Base-by-base conservation (phyloP, 148 eudicot species). In the Camellia granthamiana region DNA sequence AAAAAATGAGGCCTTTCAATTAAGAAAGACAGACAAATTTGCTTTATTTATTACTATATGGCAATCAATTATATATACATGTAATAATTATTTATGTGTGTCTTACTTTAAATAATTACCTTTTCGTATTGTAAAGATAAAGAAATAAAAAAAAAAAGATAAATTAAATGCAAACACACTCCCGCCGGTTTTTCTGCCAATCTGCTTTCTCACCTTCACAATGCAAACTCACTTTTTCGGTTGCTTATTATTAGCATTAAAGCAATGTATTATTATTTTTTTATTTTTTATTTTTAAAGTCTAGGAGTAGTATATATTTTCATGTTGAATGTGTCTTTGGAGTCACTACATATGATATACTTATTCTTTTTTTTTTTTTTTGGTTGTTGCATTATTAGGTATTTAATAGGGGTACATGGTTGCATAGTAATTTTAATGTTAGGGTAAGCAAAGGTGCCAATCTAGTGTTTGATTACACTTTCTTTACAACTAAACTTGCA, bases 151-250 rank as follows among this genome's bases (percentile, higher is more conserved):
- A 11, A 23, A 11, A 3, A 51, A 51, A 10, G 6, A 5, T 14
- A 54, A 55, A 54, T 55, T 19, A 6, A 55, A 38, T 75, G 55
- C 30, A 42, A n/a, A 43, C 78, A 75, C 16, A 19, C 14, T 75
- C 67, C 5, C 14, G 52, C 67, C 54, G 78, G 60, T 58, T 59
- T 75, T 52, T 59, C 78, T 58, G 78, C 78, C 67, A 59, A 75
- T 71, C 59, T 74, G 77, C 65, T 56, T 58, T 15, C 63, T 56
- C 8, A 10, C 18, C 68, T 60, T 42, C 18, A 10, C 23, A n/a
- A 43, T 2, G 16, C 78, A 59, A 41, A 75, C 30, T 58, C 15
- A 18, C 75, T 8, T 72, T n/a, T 49, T 72, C 46, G 1, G 21
- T 70, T 18, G 21, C 55, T 46, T 46, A 13, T 43, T 14, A 16